These are phyloP conservation scores for Annona cherimola DNA, from an alignment of 164 flowering plant genomes.

Conservation along the genomic window DNA sequence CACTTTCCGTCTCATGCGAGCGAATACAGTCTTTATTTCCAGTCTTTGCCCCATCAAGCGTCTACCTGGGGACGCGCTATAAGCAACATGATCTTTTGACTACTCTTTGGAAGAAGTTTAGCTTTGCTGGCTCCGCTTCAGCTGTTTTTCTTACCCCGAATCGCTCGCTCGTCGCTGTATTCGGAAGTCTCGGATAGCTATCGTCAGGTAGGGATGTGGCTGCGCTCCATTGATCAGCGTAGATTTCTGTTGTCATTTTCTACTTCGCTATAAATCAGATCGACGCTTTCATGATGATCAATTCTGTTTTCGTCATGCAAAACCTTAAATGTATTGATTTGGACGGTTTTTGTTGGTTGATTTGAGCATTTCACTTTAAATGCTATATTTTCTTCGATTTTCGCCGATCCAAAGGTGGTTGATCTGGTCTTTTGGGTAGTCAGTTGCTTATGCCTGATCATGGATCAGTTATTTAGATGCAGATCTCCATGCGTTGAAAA, in stretches of 20 bases:
- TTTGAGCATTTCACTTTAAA: not conserved
- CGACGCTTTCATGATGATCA: not conserved
- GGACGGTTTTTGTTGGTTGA: not conserved
- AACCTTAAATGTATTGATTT: not conserved
- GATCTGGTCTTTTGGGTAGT: not conserved
- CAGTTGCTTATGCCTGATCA: not conserved
- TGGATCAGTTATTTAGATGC: not conserved
- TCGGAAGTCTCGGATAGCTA: not conserved
- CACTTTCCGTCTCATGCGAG: not conserved
- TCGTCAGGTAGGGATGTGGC: no score
- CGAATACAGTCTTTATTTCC: not conserved
- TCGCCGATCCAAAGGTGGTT: not conserved
- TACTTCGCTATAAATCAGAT: not conserved
- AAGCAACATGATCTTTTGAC: not conserved
- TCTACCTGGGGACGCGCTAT: not conserved
- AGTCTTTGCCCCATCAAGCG: not conserved
- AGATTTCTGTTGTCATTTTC: not conserved
- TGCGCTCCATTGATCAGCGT: not conserved
- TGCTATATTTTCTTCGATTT: not conserved
- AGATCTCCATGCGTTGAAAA: not conserved
- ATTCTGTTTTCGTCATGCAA: not conserved
- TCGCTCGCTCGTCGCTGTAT: not conserved
- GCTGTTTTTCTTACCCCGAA: not conserved
- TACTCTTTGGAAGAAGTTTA: no score
- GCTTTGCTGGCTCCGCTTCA: not conserved